Conservation (phyloP, 2,329 filamentous ascomycete species). For the Macrophomina phaseolina region DNA sequence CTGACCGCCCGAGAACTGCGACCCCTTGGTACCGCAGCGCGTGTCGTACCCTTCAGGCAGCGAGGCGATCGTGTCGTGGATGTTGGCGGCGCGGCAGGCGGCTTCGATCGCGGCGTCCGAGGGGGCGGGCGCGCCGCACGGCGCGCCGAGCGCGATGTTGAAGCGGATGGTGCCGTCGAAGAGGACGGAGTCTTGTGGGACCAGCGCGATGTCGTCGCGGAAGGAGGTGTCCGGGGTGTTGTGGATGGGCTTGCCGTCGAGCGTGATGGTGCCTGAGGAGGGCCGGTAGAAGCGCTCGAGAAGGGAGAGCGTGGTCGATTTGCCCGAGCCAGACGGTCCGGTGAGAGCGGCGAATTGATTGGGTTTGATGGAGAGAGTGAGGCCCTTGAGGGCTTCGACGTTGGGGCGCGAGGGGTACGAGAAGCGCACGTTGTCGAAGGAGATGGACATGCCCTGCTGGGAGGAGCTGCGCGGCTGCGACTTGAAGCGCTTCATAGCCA, state of each 20-base stretch:
- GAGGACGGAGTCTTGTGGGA: slow-evolving; percentile 55
- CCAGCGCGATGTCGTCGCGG: slow-evolving; percentile 48
- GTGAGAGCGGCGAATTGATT: slow-evolving; percentile 55
- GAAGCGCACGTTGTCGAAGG: slow-evolving; percentile 25
- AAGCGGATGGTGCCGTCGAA: slow-evolving; percentile 57
- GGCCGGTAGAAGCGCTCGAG: slow-evolving; percentile 56
- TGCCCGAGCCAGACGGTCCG: slow-evolving; percentile 56
- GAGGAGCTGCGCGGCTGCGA: not conserved
- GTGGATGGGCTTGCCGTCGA: not conserved
- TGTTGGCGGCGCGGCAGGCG: slow-evolving; percentile 71
- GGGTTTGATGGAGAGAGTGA: slow-evolving; percentile 37
- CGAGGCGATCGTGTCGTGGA: slow-evolving; percentile 69
- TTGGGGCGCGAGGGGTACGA: slow-evolving; percentile 35
- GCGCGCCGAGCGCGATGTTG: slow-evolving; percentile 56
- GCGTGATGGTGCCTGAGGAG: slow-evolving; percentile 36
- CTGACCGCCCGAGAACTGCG: slow-evolving; percentile 51
- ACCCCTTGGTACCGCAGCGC: slow-evolving; percentile 48
- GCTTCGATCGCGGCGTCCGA: slow-evolving; percentile 67
- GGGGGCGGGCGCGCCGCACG: slow-evolving; percentile 58
- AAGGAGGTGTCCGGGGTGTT: not conserved
- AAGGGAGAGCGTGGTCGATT: slow-evolving; percentile 53
- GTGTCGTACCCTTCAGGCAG: slow-evolving; percentile 72
- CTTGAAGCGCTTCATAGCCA: slow-evolving; percentile 18
- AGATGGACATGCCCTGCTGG: slow-evolving; percentile 4
- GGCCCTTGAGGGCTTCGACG: slow-evolving; percentile 35